Base-by-base conservation (phyloP, 2,329 filamentous ascomycete species). In the Cercospora zeae-maydis region DNA sequence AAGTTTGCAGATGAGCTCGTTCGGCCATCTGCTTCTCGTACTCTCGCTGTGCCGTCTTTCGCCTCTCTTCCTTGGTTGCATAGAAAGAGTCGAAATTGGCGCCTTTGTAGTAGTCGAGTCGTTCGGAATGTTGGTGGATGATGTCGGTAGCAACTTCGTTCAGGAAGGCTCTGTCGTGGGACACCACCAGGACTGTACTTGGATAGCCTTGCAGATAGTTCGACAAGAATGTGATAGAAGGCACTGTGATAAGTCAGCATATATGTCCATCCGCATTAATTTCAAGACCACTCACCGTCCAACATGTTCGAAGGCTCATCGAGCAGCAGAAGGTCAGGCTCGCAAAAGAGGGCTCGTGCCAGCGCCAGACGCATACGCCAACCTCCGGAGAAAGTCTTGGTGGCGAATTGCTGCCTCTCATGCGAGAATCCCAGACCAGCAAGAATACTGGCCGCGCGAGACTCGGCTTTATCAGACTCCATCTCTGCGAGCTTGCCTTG, bases 71-170 rank as follows among this genome's bases (percentile, higher is more conserved):
- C 74, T 92, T 95, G 21, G 95, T 98, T 7, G 93, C 92, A 76
- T 99, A 99, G 83, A 98, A 97, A 39, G 91, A 90, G 74, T 96
- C 83, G 72, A 98, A 99, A 80, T 98, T 97, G 74, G 93, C 92
- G 61, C 95, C 90, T 75, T 96, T 92, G 85, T 99, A 99, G 86
- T 99, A 99, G 80, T 99, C 95, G 61, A 99, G 86, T 63, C 95
- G 87, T 77, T 97, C 91, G 0, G 93, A 98, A 78, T 99, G 95
- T 76, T 99, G 95, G 76, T 99, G 93, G 64, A 99, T 92, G 73
- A 99, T 99, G 78, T 99, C 95, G 6, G 93, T 98, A n/a, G 95
- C 95, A 31, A 99, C 89, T 80, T 99, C 95, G 81, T 99, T 97
- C 72, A 99, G 84, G 85, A 99, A 99, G 0, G 95, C 93, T 84